Percentiles rank a stretch among this genome's conserved stretches.
These are phyloP conservation scores for Solanum hybrid DNA, from an alignment of 305 asterid genomes.

Conservation along the genomic window DNA sequence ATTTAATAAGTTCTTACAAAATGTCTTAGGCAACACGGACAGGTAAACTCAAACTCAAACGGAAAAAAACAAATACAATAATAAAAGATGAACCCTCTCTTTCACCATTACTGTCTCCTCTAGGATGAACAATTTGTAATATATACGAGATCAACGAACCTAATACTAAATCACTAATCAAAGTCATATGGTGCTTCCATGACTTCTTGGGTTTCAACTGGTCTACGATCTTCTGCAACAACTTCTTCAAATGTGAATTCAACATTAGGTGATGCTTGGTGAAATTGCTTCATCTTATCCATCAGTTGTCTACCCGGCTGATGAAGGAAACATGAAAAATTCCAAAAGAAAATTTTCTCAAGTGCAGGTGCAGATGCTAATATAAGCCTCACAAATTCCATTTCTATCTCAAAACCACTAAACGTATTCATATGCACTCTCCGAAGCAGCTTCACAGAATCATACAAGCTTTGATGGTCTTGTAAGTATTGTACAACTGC, in stretches of 20 bases:
- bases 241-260: not conserved
- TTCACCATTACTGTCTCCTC: not conserved
- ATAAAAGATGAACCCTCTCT: not conserved
- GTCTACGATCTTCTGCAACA: not conserved
- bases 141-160: not conserved
- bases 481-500: slow-evolving; percentile 39
- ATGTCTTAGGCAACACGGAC: not conserved
- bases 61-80: not conserved
- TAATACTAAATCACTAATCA: not conserved
- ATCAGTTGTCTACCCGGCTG: not conserved
- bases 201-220: not conserved
- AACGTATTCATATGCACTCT: slow-evolving; percentile 32
- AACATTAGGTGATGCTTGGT: not conserved
- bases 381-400: not conserved
- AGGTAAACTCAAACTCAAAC: not conserved
- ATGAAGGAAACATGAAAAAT: not conserved
- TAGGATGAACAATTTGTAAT: not conserved
- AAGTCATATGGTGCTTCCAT: not conserved
- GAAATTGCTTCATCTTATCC: not conserved
- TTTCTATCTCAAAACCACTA: not conserved
- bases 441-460: slow-evolving; percentile 29
- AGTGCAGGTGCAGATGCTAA: not conserved
- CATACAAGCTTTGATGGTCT: slow-evolving; percentile 32
- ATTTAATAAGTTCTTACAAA: not conserved
- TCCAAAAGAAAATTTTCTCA: not conserved